Conservation (phyloP, 2,329 filamentous ascomycete species). For the Paecilomyces sp. region DNA sequence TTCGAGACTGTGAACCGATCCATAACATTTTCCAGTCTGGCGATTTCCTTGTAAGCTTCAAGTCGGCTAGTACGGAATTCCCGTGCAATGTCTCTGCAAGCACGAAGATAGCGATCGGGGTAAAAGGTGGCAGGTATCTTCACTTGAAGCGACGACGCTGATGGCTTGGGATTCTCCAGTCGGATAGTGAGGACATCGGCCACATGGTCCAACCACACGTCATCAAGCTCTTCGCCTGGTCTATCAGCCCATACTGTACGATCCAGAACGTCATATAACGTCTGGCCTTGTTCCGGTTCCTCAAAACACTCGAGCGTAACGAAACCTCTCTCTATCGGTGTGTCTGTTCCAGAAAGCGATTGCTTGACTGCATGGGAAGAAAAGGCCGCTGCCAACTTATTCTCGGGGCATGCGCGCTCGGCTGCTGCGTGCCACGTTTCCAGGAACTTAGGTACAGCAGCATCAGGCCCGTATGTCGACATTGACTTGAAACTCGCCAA, state of each 20-base stretch:
- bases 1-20: slow-evolving; percentile 20
- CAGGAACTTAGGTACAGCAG: slow-evolving; percentile 39
- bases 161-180: slow-evolving; percentile 28
- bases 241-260: slow-evolving; percentile 42
- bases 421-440: slow-evolving; percentile 44
- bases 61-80: slow-evolving; percentile 38
- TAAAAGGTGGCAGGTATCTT: slow-evolving; percentile 50
- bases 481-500: slow-evolving; percentile 39
- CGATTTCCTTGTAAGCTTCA: slow-evolving; percentile 24
- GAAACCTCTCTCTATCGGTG: slow-evolving; percentile 29
- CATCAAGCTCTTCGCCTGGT: slow-evolving; percentile 31
- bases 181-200: slow-evolving; percentile 52
- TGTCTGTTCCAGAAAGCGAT: slow-evolving; percentile 18
- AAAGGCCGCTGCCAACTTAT: slow-evolving; percentile 38
- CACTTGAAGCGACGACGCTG: slow-evolving; percentile 34
- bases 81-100: slow-evolving; percentile 41
- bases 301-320: slow-evolving; percentile 32
- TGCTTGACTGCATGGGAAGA: slow-evolving; percentile 39
- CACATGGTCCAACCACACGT: slow-evolving; percentile 41
- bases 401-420: slow-evolving; percentile 32
- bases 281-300: slow-evolving; percentile 31
- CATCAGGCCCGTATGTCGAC: slow-evolving; percentile 26
- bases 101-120: slow-evolving; percentile 53
- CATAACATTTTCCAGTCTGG: slow-evolving; percentile 23
- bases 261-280: slow-evolving; percentile 50